Conservation (phyloP, 83 land plant species). For the Thuja plicata region DNA sequence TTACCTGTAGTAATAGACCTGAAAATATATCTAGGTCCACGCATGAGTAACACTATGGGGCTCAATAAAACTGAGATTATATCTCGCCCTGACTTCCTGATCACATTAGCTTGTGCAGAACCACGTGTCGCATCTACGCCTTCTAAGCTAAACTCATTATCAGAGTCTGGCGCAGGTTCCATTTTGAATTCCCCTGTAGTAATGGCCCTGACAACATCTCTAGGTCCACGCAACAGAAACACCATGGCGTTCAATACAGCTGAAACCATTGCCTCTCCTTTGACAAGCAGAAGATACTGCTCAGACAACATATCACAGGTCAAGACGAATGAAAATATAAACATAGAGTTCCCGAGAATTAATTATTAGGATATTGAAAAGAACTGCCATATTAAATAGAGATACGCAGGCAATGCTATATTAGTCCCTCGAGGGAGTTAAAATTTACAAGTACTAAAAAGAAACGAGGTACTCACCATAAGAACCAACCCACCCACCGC, state of each 20-base stretch:
- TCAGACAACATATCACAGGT: not conserved
- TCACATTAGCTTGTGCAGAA: not conserved
- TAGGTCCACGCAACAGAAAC: slow-evolving; percentile 42
- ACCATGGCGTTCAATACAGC: slow-evolving; percentile 49
- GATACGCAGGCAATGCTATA: not conserved
- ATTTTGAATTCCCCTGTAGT: slow-evolving; percentile 2
- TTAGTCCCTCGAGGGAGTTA: not conserved
- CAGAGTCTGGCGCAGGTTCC: not conserved
- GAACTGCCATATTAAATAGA: not conserved
- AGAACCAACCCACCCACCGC: slow-evolving; percentile 39
- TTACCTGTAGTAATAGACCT: not conserved
- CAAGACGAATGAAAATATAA: not conserved
- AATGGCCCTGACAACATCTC: slow-evolving; percentile 31
- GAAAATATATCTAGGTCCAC: not conserved
- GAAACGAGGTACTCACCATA: slow-evolving; percentile 32
- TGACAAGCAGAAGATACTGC: slow-evolving; percentile 59
- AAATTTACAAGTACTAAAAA: not conserved
- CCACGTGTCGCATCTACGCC: not conserved
- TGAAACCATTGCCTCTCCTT: slow-evolving; percentile 56
- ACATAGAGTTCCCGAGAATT: not conserved
- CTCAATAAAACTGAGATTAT: not conserved
- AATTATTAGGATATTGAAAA: not conserved
- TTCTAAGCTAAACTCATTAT: not conserved
- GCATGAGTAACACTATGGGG: not conserved
- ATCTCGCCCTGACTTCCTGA: not conserved